These are phyloP conservation scores for Fragilaria radians DNA, from an alignment of 108 stramenopile species.

Conservation along the genomic window DNA sequence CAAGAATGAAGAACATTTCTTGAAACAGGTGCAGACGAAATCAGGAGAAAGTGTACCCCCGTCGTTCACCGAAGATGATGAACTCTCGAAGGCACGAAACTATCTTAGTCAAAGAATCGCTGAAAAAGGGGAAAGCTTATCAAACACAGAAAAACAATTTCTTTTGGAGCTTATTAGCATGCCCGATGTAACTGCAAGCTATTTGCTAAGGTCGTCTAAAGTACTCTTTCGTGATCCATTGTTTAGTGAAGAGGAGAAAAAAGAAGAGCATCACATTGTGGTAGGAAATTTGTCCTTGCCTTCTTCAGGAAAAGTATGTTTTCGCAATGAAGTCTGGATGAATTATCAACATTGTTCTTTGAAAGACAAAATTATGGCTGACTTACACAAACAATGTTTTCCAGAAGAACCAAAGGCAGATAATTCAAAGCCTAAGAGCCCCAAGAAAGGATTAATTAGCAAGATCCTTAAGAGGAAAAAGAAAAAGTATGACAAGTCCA, in stretches of 20 bases:
- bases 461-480: not conserved
- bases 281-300: not conserved
- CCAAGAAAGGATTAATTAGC: not conserved
- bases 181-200: not conserved
- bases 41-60: too few species aligned
- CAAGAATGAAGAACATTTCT: too few species aligned
- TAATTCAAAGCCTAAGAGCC: not conserved
- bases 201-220: not conserved
- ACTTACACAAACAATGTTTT: not conserved
- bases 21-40: too few species aligned
- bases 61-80: too few species aligned
- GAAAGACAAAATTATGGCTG: not conserved
- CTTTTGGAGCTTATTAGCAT: not conserved
- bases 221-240: not conserved
- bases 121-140: not conserved
- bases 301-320: not conserved
- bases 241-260: not conserved
- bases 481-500: not conserved
- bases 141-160: not conserved
- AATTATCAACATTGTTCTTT: not conserved
- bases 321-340: constrained; percentile 7
- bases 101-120: not conserved
- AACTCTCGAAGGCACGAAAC: not conserved
- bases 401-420: not conserved
- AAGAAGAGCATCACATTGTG: not conserved